Conservation (phyloP, 441 rosid genomes). For the Euphorbia neoarborescens region DNA sequence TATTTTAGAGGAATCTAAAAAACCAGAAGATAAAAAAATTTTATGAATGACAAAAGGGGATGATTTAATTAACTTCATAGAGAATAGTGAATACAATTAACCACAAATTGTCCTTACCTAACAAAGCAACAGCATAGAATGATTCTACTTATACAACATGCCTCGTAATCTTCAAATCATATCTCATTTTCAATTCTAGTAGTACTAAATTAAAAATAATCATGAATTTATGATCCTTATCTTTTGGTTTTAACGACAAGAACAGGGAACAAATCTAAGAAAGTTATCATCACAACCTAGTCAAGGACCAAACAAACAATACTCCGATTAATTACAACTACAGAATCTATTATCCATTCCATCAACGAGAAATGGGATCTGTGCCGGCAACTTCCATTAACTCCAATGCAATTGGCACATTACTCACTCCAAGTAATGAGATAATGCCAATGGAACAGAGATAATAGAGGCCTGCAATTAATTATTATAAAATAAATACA, state of each 20-base stretch:
- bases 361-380: not conserved
- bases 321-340: not conserved
- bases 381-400: slow-evolving; percentile 28
- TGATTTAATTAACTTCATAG: no score
- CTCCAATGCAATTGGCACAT: slow-evolving; percentile 16
- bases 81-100: no score
- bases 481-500: not conserved
- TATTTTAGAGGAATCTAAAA: no score
- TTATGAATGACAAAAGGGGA: no score
- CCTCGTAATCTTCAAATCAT: not conserved
- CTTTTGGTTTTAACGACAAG: not conserved
- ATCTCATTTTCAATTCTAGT: not conserved
- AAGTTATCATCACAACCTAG: not conserved
- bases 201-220: no score
- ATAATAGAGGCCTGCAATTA: slow-evolving; percentile 25
- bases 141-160: no score
- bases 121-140: no score
- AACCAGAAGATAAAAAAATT: no score
- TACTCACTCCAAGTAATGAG: not conserved
- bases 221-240: no score
- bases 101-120: no score
- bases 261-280: not conserved
- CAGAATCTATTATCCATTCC: not conserved
- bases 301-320: not conserved
- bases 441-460: slow-evolving; percentile 16